Conservation (phyloP, 2,329 filamentous ascomycete species). For the Alternaria arborescens region DNA sequence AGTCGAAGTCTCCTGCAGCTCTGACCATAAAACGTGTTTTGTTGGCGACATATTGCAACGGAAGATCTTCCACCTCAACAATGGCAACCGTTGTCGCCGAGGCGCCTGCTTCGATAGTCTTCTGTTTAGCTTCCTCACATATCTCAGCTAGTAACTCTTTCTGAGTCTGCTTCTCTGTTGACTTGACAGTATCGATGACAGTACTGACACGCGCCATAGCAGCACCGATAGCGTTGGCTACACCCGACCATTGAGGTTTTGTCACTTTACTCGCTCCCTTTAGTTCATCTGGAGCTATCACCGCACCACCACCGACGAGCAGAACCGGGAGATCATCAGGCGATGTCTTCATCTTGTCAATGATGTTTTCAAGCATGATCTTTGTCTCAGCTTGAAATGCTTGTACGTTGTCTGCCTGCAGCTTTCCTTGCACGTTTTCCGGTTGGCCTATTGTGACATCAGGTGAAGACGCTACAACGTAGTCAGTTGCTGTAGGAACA, state of each 20-base stretch:
- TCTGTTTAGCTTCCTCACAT: constrained; percentile 49
- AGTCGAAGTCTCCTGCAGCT: constrained; percentile 63
- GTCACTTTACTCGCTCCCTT: constrained; percentile 65
- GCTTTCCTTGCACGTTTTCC: constrained; percentile 45
- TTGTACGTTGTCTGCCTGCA: constrained; percentile 48
- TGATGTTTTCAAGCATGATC: constrained; percentile 62
- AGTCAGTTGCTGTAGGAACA: constrained; percentile 67
- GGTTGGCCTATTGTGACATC: constrained; percentile 56
- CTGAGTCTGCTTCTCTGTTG: constrained; percentile 45
- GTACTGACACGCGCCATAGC: constrained; percentile 67
- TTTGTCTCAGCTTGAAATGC: constrained; percentile 56
- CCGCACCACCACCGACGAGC: constrained; percentile 70
- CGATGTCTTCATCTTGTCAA: constrained; percentile 71
- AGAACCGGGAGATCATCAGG: constrained; percentile 67
- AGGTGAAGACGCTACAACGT: constrained; percentile 51
- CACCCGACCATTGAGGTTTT: constrained; percentile 65
- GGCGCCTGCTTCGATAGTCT: constrained; percentile 51
- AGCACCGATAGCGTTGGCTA: constrained; percentile 72
- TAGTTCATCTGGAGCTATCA: constrained; percentile 65
- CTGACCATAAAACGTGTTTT: constrained; percentile 61
- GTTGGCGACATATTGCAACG: constrained; percentile 64
- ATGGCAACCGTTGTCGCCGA: constrained; percentile 41
- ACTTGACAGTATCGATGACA: constrained; percentile 54
- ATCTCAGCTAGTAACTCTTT: constrained; percentile 50
- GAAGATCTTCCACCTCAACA: constrained; percentile 58